phyloP scores from a whole-genome alignment of 805 yeast genomes.

The Metschnikowia noctiluminum region DNA sequence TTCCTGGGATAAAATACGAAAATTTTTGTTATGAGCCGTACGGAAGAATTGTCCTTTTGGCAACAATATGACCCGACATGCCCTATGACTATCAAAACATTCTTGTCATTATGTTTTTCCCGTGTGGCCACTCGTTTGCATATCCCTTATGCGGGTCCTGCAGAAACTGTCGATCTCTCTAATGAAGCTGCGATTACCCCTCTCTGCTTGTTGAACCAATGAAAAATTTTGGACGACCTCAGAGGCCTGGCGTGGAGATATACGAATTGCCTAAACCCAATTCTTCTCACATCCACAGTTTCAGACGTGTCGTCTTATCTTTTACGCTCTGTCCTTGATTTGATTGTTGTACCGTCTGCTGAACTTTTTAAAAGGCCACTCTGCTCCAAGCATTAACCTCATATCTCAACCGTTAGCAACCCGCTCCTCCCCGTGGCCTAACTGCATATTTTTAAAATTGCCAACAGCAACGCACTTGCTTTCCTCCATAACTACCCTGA shows the following conservation, averaged over 20 bases:
- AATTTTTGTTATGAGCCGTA: neutral
- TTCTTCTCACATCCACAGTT: neutral
- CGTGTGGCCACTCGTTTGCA: conserved; percentile 8
- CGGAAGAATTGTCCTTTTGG: neutral
- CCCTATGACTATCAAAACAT: neutral
- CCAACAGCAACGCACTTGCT: conserved; percentile 2
- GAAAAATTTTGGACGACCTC: conserved; percentile 11
- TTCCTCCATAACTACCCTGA: neutral
- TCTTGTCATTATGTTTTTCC: neutral
- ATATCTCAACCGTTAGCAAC: conserved; percentile 2
- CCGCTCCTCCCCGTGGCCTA: conserved; percentile 4
- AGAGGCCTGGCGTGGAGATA: conserved; percentile 1
- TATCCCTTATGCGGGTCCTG: conserved; percentile 9
- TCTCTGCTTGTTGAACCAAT: conserved; percentile 12
- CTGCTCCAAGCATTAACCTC: neutral
- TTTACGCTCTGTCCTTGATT: neutral
- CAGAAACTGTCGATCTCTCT: conserved; percentile 7
- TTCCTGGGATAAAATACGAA: too few relatives aligned
- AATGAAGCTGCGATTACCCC: conserved; percentile 11
- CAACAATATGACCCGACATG: neutral
- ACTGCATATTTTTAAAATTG: conserved; percentile 1
- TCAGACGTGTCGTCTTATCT: neutral
- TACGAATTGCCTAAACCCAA: conserved; percentile 3
- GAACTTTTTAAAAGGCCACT: neutral
- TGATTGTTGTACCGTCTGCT: neutral